Evolutionary conservation across 176 grass and related monocot genomes (phyloP), one percentile per base, ranked within the genome.

Genomic region (Phyllostachys edulis): DNA sequence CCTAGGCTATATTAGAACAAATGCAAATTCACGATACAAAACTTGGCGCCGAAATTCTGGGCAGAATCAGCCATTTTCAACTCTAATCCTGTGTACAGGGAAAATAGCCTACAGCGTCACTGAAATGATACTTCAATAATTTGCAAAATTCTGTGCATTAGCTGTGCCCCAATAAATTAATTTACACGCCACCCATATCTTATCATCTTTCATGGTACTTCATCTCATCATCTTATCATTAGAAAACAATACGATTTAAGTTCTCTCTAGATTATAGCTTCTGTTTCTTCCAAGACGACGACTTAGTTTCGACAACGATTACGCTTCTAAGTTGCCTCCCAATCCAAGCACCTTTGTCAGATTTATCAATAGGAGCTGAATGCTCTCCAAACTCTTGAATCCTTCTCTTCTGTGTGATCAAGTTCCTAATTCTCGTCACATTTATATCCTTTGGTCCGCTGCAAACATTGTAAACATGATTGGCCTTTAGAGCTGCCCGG

Each of bases 391-490:
- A 36, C 38, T 91, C 87, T 87, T 49, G 82, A n/a, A 87, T 80
- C 16, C 67, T 82, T 74, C 86, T 92, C 85, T 89, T 94, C 68
- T 85, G 67, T 49, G 72, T 78, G 10, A 84, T 61, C 40, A 88
- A 72, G 38, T 86, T 85, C 77, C 13, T 67, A 29, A 94, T 80
- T 50, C 66, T 68, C 15, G 59, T 40, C 11, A 59, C 39, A 52
- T 74, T 38, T 42, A 42, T 40, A 85, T 88, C 68, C 24, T 72
- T 76, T 18, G 70, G 9, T 34, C 56, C 4, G 3, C 49, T 67
- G 21, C 49, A 20, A 36, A 89, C 60, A 73, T 36, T 51, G 51
- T 69, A 69, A 18, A 12, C 41, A 37, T 41, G 69, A 75, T 81
- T 54, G 12, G 23, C 42, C 37, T 69, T 89, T 20, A 76, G 41